Conservation (phyloP, 345 rosid species). For the Pistacia integerrima region DNA sequence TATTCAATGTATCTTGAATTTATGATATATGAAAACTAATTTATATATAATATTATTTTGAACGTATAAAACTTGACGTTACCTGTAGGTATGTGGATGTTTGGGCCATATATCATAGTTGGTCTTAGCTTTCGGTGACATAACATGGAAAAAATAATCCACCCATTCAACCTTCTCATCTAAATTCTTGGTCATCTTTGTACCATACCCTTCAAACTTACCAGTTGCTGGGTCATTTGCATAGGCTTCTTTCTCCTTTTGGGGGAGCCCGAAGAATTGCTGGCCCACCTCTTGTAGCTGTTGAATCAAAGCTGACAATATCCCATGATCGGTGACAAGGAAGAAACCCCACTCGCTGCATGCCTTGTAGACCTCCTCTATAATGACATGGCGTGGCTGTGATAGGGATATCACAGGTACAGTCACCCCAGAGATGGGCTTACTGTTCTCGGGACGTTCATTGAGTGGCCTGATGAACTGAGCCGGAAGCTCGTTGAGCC, state of each 20-base stretch:
- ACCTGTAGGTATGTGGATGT: slow-evolving; percentile 40
- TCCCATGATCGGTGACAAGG: slow-evolving; percentile 42
- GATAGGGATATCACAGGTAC: slow-evolving; percentile 48
- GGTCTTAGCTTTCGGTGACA: slow-evolving; percentile 39
- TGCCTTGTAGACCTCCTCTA: slow-evolving; percentile 27
- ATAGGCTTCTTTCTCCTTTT: slow-evolving; percentile 45
- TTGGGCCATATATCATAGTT: slow-evolving; percentile 43
- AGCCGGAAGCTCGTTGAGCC: slow-evolving; percentile 35
- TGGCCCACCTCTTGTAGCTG: slow-evolving; percentile 43
- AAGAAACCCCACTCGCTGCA: slow-evolving; percentile 49
- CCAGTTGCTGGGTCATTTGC: slow-evolving; percentile 43
- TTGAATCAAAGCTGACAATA: slow-evolving; percentile 29
- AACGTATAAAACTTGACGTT: not conserved
- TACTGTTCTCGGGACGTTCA: slow-evolving; percentile 49
- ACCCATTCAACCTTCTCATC: slow-evolving; percentile 50
- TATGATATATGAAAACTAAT: too few relatives aligned
- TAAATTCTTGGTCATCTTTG: slow-evolving; percentile 47
- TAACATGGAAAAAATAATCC: slow-evolving; percentile 50
- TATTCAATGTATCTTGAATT: too few relatives aligned
- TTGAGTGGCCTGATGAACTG: slow-evolving; percentile 42
- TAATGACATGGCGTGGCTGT: slow-evolving; percentile 23
- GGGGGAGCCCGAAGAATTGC: slow-evolving; percentile 48
- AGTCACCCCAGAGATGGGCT: slow-evolving; percentile 38
- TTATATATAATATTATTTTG: too few relatives aligned
- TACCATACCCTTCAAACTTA: slow-evolving; percentile 54